Base-by-base conservation (phyloP, 2,329 filamentous ascomycete genomes). In the Emergomyces orientalis region DNA sequence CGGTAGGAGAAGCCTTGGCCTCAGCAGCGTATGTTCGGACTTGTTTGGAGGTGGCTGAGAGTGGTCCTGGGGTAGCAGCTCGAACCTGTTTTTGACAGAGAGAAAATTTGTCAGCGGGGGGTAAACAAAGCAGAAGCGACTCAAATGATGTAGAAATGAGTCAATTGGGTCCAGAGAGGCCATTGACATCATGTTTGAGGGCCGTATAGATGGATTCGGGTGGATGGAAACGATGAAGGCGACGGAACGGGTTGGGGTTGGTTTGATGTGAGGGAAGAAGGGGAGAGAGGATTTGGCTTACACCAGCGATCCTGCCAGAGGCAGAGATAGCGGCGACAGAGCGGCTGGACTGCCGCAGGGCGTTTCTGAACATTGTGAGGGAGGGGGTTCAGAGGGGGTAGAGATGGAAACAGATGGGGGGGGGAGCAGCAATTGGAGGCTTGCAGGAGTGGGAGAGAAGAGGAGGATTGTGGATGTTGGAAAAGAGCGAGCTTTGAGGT, bases 311-410 rank as follows among this genome's bases (percentile, higher is more conserved):
- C 86, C 91, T 90, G 85, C 90, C 87, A 76, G 89, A 85, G 77
- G 90, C 89, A 88, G 91, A 90, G 83, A 95, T 86, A 83, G 90
- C 91, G 84, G 90, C 89, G 82, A 93, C 90, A 81, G 90, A 89
- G 85, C 92, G 91, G 84, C 89, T 89, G 80, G 91, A 95, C 86
- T 96, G 91, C 84, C 92, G 88, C 83, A 97, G 86, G 84, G 93
- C 92, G 88, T 90, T 96, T 84, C 93, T 91, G 86, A 97, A 96
- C 93, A 97, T 97, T 82, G 80, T 84, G 78, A 79, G 69, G 67
- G 69, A 70, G 67, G 69, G 70, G 71, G 75, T 75, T 73, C 71
- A 74, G 73, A 75, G 74, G 71, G 72, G 71, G 75, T 70, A 71
- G 74, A 78, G 76, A 76, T 72, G 71, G 70, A 70, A 73, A 74